Base-by-base conservation (phyloP, 2,329 filamentous ascomycete genomes). In the Pestalotiopsis sp. region DNA sequence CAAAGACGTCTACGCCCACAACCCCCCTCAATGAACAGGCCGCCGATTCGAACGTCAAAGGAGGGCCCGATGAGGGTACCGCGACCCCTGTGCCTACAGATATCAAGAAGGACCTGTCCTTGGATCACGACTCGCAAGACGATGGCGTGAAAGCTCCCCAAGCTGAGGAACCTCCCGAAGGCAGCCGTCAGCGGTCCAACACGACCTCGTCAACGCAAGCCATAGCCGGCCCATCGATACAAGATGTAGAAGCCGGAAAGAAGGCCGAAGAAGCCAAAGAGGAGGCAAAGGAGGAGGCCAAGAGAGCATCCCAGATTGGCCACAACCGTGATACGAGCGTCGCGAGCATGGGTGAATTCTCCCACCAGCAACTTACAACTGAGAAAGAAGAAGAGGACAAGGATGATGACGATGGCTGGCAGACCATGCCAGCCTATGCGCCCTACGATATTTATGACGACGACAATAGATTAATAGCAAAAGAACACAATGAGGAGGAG, bases 391-490 rank as follows among this genome's bases (percentile, higher is more conserved):
- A 86, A 13, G 82, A 87, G 60, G 82, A 85, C 13, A 80, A 87
- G 2, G 83, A 88, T 12, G 89, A 89, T 5, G 92, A 92, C n/a
- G 90, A 83, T 1, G 89, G 86, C 65, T 99, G 96, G 96, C 94
- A 98, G 82, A 88, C 90, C 2, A 99, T 99, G 96, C 96, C 95
- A 1, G 90, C 96, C 1, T 94, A 95, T 76, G 96, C 95, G 7
- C 92, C 92, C 49, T 97, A 96, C 78, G 95, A 98, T 80, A 92
- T 97, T 73, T 99, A 98, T 80, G 94, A 99, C 77, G 96, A 99
- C 75, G 91, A 97, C 78, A 93, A 97, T 73, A 93, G 88, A 73
- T 86, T 99, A 36, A 86, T 99, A 72, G 96, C 96, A 13, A 91
- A 88, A 71, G 95, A 97, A 74, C 91, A 92, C 69, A 84, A 87